These are phyloP conservation scores for Patellifolia procumbens DNA, from an alignment of 179 eudicot species.

Conservation along the genomic window DNA sequence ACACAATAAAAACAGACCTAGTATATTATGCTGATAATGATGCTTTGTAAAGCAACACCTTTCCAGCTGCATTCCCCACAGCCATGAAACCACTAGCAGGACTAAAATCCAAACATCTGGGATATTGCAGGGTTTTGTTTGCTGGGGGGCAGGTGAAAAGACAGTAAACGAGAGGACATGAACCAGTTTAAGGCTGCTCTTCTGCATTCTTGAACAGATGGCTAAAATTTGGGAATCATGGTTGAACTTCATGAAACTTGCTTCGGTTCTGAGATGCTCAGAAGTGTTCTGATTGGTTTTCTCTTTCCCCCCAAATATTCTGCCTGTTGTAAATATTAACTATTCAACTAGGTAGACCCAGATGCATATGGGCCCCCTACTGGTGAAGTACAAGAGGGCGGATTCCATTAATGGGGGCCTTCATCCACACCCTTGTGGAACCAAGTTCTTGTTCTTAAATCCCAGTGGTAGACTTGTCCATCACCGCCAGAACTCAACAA, in stretches of 20 bases:
- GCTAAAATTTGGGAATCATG: constrained; percentile 76
- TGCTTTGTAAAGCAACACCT: too few species aligned
- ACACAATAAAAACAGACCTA: too few species aligned
- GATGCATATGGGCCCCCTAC: constrained; percentile 71
- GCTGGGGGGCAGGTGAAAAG: constrained; percentile 84
- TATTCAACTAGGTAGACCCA: constrained; percentile 71
- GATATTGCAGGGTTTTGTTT: constrained; percentile 41
- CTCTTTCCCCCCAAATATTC: constrained; percentile 74
- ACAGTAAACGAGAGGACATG: constrained; percentile 54
- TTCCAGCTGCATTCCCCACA: too few species aligned
- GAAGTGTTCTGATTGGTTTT: constrained; percentile 70
- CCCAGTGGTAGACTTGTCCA: constrained; percentile 89
- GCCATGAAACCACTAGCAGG: constrained; percentile 69
- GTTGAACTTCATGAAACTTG: constrained; percentile 69
- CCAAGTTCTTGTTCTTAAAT: constrained; percentile 77
- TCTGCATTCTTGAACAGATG: constrained; percentile 68
- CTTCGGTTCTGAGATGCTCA: constrained; percentile 59
- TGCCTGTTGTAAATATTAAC: constrained; percentile 78
- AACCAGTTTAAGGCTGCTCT: constrained; percentile 63
- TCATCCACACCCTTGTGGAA: constrained; percentile 78
- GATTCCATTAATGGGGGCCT: constrained; percentile 46
- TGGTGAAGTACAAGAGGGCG: constrained; percentile 70
- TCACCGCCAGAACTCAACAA: constrained; percentile 89
- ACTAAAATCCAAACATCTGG: constrained; percentile 80
- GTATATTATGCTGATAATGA: too few species aligned